Base-by-base conservation (phyloP, 2,329 filamentous ascomycete genomes). In the Thielaviopsis musarum region DNA sequence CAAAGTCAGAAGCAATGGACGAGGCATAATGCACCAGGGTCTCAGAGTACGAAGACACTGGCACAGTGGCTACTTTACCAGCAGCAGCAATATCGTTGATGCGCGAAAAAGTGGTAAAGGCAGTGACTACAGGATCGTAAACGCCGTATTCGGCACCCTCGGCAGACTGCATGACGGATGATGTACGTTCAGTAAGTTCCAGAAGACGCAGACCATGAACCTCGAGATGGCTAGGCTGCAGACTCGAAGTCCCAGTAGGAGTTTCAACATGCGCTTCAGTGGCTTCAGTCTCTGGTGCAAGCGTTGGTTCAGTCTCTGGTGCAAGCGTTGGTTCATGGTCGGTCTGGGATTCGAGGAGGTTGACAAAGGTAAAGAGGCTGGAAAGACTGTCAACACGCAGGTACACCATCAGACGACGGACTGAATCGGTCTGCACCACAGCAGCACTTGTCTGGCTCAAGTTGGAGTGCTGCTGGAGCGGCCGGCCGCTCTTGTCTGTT, bases 141-240 rank as follows among this genome's bases (percentile, higher is more conserved):
- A 59, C 55, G 66, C 97, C 91, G 62, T 83, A 79, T 55, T 93
- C 88, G 48, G 90, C 85, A 2, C 85, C 77, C 67, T 94, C 89
- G 0, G 89, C 85, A 12, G 95, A 88, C 65, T 88, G 85, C 91
- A 97, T 97, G 65, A 96, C 91, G 19, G 90, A 91, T 0, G 91
- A 96, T 51, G 88, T 87, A 77, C 91, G 89, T 66, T 96, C 91
- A 0, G 88, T 94, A 13, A 97, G 79, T 67, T 94, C 88, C 55
- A 94, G 73, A 17, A 97, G 78, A 15, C 91, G 85, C n/a, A 95
- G 73, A 34, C 90, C 91, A 66, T 95, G 88, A 0, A 90, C 85
- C 66, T 87, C 79, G 1, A 91, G 76, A 1, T 81, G 78, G 9
- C 75, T 67, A 58, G 59, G 52, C 15, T 17, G 38, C 2, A 13